phyloP scores from a whole-genome alignment of 2,329 filamentous ascomycete species.

The Lasiodiplodia theobromae region DNA sequence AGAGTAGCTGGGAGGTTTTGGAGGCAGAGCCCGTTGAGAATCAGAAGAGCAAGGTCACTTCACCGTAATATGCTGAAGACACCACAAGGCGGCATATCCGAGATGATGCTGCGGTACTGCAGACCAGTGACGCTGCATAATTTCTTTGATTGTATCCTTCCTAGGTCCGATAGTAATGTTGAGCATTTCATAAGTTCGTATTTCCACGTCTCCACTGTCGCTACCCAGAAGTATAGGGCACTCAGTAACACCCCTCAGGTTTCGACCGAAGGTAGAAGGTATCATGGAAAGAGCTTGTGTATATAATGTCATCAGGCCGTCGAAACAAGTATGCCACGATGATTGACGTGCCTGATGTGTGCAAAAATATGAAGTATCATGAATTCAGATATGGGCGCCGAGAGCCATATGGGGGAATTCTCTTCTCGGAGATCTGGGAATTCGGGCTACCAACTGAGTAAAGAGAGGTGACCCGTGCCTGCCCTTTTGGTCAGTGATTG shows the following conservation, averaged over 20 bases:
- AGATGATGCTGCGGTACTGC: no score
- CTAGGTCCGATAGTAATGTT: no score
- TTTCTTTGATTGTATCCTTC: no score
- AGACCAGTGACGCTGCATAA: no score
- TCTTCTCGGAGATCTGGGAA: background rate
- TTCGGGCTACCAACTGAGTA: background rate
- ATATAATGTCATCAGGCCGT: background rate
- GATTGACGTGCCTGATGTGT: background rate
- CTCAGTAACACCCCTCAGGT: background rate
- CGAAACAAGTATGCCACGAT: background rate
- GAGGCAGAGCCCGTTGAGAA: no score
- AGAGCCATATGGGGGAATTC: background rate
- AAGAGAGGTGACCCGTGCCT: background rate
- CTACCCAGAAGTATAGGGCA: background rate
- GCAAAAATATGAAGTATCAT: background rate
- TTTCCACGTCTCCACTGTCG: background rate
- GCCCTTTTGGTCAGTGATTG: background rate
- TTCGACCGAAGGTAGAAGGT: background rate
- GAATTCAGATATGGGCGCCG: background rate
- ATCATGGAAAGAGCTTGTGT: background rate
- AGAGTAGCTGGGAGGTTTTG: no score
- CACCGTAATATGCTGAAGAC: no score
- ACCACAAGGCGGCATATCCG: no score
- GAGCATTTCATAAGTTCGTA: background rate
- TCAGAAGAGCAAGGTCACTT: no score